phyloP scores from a whole-genome alignment of 139 green algal species.

The Closterium sp. region DNA sequence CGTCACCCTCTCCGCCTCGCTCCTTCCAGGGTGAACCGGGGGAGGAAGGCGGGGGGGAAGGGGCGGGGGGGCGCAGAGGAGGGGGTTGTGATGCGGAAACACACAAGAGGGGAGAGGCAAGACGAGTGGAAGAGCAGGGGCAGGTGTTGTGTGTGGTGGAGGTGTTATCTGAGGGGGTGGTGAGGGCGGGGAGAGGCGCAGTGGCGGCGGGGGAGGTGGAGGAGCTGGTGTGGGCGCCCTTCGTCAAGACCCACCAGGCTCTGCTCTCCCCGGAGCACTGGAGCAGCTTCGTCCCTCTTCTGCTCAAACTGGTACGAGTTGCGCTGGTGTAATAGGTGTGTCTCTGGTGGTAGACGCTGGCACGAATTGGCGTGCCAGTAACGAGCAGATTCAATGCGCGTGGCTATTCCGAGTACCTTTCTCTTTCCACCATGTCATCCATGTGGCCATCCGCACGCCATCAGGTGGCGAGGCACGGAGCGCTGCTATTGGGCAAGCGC shows the following conservation, averaged over 20 bases:
- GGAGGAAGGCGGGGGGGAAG: neutral
- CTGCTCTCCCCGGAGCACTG: neutral
- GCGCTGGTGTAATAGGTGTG: neutral
- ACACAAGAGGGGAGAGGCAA: neutral
- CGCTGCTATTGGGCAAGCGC: slow-evolving; percentile 21
- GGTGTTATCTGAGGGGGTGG: neutral
- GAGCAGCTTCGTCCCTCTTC: neutral
- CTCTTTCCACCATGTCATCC: neutral
- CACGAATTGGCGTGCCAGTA: too few relatives aligned
- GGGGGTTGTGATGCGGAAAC: neutral
- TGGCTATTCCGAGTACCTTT: too few relatives aligned
- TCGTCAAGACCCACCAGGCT: slow-evolving; percentile 6
- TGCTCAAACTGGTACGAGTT: slow-evolving; percentile 3
- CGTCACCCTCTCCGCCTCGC: neutral
- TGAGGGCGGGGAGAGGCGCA: neutral
- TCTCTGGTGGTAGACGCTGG: neutral
- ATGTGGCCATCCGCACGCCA: neutral
- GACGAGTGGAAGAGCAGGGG: neutral
- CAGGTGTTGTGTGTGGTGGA: neutral
- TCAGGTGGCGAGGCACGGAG: slow-evolving; percentile 24
- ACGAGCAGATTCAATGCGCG: too few relatives aligned
- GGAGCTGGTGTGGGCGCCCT: slow-evolving; percentile 18
- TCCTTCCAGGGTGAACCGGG: neutral
- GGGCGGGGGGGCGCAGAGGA: neutral
- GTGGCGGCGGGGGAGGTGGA: neutral